Base-by-base conservation (phyloP, 441 rosid species). In the Daphne laureola region DNA sequence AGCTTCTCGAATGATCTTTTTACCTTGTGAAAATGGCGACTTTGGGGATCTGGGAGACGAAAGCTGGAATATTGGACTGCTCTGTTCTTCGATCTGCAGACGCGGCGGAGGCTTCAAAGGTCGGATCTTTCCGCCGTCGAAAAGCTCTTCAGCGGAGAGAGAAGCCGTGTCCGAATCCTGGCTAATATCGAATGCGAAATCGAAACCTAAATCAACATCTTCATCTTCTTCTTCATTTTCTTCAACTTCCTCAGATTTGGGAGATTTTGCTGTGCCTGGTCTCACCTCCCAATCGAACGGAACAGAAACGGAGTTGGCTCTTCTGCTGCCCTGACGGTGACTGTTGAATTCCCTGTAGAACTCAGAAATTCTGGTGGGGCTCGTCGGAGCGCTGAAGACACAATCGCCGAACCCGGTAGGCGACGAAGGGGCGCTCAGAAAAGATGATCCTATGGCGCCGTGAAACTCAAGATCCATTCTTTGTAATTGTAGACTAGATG, bases 61-160 rank as follows among this genome's bases (percentile, higher is more conserved):
- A 54, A 63, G n/a, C n/a, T n/a, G n/a, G n/a, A n/a, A n/a, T 51
- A 44, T 73, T 42, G 38, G 45, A 14, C 66, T 31, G 4, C 16
- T 17, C 0, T 3, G 43, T 3, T 63, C 59, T 0, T 77, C 84
- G 11, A 57, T 14, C 45, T 68, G 73, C 17, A 78, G 53, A 57
- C 82, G 41, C 0, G 86, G 85, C 5, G 96, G 88, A 46, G 79
- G 87, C 75, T 75, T 76, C 64, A 86, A 66, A 1, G 86, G 84
- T 57, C 77, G 72, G 48, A 91, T 91, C 63, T 78, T 84, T 46
- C 95, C 96, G 0, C 87, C 86, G 50, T 86, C 87, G 43, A 91
- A 91, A 15, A 91, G 91, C 53, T 91, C 90, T 9, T 91, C 96
- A 0, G 96, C 98, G 0, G 80, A 54, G 4, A 86, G 71, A 12